Conservation (phyloP, 257 asterid genomes). For the Solanum microdontum region DNA sequence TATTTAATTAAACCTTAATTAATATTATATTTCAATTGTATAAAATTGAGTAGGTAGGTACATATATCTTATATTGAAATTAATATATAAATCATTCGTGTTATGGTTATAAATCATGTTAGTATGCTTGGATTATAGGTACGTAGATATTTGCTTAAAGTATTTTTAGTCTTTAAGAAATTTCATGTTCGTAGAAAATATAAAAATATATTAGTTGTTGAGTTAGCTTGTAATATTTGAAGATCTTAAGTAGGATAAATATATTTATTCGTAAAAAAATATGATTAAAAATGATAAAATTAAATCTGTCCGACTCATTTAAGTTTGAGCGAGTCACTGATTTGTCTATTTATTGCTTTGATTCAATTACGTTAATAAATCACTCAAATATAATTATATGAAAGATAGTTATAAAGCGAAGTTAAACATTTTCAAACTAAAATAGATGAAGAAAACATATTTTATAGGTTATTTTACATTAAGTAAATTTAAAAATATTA, state of each 20-base stretch:
- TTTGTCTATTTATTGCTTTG: background rate
- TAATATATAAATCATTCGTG: background rate
- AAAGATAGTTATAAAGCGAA: background rate
- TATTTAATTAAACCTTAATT: no score
- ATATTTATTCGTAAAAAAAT: no score
- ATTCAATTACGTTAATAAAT: background rate
- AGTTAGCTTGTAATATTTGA: background rate
- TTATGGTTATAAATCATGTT: background rate
- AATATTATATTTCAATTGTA: no score
- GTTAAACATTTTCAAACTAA: background rate
- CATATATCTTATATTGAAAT: background rate
- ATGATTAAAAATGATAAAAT: no score
- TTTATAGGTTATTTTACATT: no score
- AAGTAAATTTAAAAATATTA: no score
- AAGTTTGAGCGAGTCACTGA: no score
- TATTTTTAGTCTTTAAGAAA: background rate
- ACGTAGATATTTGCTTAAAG: background rate
- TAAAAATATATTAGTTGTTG: no score
- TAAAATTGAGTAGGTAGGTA: no score
- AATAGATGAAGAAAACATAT: no score
- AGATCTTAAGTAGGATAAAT: no score
- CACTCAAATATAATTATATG: background rate
- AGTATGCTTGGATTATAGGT: background rate
- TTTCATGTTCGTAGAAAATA: no score
- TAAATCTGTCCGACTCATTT: fast-evolving